Evolutionary conservation across 306 rosid species (phyloP), one percentile per base, ranked within the genome.

Genomic region (Dryas alaskensis): DNA sequence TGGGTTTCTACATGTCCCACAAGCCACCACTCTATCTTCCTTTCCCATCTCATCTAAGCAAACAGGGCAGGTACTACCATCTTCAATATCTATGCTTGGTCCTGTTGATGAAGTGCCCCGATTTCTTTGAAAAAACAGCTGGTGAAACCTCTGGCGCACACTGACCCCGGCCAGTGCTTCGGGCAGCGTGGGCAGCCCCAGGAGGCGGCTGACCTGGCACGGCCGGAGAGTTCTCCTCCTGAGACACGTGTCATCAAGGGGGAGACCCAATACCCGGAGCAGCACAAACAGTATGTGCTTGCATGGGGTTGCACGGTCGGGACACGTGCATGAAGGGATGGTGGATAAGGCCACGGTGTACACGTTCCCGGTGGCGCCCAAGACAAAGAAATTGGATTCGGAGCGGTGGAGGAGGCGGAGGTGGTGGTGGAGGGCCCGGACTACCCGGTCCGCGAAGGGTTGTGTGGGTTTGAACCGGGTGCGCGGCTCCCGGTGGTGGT

Each of bases 291-390:
- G 80, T 13, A 92, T 81, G 86, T 92, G 99, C 62, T 95, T 95
- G 88, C 99, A 95, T 0, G 99, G 98, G 0, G 83, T 82, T 10
- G 86, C 73, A 2, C 80, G 96, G 73, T 92, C 96, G 0, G 99
- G 98, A 84, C 99, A 95, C 7, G 90, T 83, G 89, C 99, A 95
- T 0, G 87, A 78, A 4, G 90, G 98, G 1, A 80, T 70, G 40
- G 75, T 27, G 49, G 92, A 78, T 42, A 89, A 16, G 66, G 71
- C 73, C 8, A 91, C 96, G 0, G 88, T 80, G 86, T 91, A 93
- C 8, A 93, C 98, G 63, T 95, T 95, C 0, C 96, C 92, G 6
- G 96, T 89, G 82, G 96, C 89, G 3, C 96, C 98, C 47, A 88
- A 55, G 65, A 92, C 76, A 81, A 84, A 95, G 92, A 95, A 92